A percentile compares a stretch with the other conserved stretches of the same genome.
Evolutionary conservation across 257 asterid genomes (phyloP).

Genomic region (Verbascum thapsus): DNA sequence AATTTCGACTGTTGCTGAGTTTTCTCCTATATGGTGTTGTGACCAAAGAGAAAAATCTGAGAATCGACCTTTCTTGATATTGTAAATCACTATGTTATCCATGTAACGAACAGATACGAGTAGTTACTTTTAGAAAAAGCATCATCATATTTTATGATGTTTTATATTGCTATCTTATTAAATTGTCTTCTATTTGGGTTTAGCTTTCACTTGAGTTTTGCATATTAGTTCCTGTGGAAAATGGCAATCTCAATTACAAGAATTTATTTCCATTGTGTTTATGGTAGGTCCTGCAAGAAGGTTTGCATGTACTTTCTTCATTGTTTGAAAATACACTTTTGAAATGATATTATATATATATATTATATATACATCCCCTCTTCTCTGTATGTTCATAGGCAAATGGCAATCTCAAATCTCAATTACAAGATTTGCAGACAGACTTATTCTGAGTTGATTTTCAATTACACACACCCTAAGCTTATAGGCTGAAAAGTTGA

Average conservation of each 20-base stretch:
- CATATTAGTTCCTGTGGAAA: slow-evolving; percentile 1
- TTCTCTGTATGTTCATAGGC: no score
- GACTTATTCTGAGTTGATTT: no score
- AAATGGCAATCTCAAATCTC: no score
- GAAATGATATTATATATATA: no score
- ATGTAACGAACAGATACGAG: slow-evolving; percentile 24
- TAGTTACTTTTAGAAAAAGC: slow-evolving; percentile 23
- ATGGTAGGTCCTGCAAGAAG: background rate
- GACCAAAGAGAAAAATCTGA: slow-evolving; percentile 31
- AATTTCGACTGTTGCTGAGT: slow-evolving; percentile 22
- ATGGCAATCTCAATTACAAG: slow-evolving; percentile 3
- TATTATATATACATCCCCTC: no score
- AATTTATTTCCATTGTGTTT: slow-evolving; percentile 10
- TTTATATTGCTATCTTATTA: background rate
- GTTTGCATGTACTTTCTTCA: no score
- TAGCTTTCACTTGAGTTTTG: no score
- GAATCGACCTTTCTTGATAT: slow-evolving; percentile 27
- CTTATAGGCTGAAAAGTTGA: no score
- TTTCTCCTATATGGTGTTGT: slow-evolving; percentile 25
- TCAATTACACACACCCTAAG: no score
- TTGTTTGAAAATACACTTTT: no score
- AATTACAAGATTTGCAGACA: no score
- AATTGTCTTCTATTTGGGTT: slow-evolving; percentile 9
- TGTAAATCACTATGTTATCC: slow-evolving; percentile 31
- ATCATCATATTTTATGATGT: slow-evolving; percentile 26